Conservation (phyloP, 176 grass and related monocot genomes). For the Stipa capillata region DNA sequence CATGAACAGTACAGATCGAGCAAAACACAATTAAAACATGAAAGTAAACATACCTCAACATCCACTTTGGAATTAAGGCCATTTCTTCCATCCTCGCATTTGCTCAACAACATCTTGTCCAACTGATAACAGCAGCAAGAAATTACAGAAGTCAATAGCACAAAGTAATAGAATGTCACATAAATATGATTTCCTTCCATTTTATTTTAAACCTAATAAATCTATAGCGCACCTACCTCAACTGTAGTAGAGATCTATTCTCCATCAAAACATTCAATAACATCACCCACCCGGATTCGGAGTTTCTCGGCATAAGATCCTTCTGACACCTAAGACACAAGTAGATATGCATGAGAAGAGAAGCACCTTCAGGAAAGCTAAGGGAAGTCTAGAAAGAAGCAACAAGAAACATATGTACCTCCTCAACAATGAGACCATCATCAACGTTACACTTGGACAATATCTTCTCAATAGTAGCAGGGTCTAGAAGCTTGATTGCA, state of each 20-base stretch:
- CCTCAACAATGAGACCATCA: not conserved
- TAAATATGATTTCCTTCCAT: not conserved
- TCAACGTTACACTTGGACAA: not conserved
- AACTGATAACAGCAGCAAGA: not conserved
- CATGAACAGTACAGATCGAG: not conserved
- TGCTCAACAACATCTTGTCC: not conserved
- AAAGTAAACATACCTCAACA: not conserved
- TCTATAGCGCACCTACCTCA: not conserved
- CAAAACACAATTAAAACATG: no score
- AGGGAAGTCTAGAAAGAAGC: not conserved
- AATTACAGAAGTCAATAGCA: not conserved
- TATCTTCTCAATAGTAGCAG: slow-evolving; percentile 1
- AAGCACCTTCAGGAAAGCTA: not conserved
- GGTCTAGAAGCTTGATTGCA: not conserved
- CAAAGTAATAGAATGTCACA: not conserved
- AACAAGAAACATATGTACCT: not conserved
- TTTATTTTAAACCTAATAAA: not conserved
- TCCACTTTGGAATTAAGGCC: not conserved
- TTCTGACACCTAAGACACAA: not conserved
- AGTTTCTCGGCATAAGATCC: not conserved
- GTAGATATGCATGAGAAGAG: not conserved
- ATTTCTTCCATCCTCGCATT: not conserved
- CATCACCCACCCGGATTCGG: not conserved
- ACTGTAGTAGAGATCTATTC: not conserved
- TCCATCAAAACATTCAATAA: not conserved